Evolutionary conservation across 805 yeast species (phyloP), one percentile per base, ranked within the genome.

Genomic region (Tetrapisispora taiwanensis): DNA sequence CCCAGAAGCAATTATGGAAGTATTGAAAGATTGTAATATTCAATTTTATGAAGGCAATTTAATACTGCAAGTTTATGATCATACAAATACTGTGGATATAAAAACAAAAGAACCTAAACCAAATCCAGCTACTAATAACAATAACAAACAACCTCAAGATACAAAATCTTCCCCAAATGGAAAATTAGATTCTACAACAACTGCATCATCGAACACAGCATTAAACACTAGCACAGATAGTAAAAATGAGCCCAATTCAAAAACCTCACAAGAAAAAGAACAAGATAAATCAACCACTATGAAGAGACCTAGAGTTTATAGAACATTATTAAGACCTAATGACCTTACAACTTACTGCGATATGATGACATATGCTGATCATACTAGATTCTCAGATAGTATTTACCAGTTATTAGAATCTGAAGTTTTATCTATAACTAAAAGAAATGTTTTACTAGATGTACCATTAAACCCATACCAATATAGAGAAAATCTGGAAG

Each of bases 11-110:
- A 78, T 90, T 58, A 79, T 88, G 52, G 97, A 92, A 65, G 84
- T 90, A 9, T 72, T 92, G 37, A 79, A 84, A 55, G 97, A 90
- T 60, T 85, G 90, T 31, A 83, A 89, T 17, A 76, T 89, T 30
- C 76, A 78, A 47, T 75, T 87, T 43, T 90, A 86, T 60, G 97
- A 92, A 58, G 97, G 97, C 0, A 85, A 95, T 60, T 68, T 90
- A 33, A 84, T 90, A 14, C 63, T 90, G 40, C 86, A 86, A 58
- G 81, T 90, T n/a, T 77, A 75, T 51, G 98, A 90, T 62, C 95
- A 89, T 60, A 69, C 97, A 20, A 71, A 74, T 46, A 68, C 64
- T 15, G 63, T 59, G 2, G 67, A 62, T 43, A 53, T 62, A 3
- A 38, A 48, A 20, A 45, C 56, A 19, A 53, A 47, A 20, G 50